phyloP scores from a whole-genome alignment of 2,329 filamentous ascomycete genomes.

The Ophiocordyceps camponoti-saundersi region DNA sequence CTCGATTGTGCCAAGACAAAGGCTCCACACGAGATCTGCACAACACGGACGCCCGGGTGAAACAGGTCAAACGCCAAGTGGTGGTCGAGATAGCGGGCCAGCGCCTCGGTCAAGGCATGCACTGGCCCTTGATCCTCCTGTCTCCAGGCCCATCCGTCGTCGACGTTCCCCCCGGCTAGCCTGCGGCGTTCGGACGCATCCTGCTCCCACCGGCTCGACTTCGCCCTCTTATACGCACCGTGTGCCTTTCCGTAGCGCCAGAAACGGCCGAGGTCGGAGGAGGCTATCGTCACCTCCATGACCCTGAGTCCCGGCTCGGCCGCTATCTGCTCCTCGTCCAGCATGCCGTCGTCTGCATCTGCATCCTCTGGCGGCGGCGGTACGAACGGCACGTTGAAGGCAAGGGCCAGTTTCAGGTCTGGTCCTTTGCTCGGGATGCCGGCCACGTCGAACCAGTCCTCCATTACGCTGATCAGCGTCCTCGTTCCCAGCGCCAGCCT shows the following conservation, averaged over 20 bases:
- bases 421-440: slow-evolving; percentile 16
- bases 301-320: slow-evolving; percentile 17
- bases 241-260: slow-evolving; percentile 18
- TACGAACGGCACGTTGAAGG: slow-evolving; percentile 25
- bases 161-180: slow-evolving; percentile 27
- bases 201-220: slow-evolving; percentile 10
- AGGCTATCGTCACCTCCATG: slow-evolving; percentile 34
- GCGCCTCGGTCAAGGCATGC: slow-evolving; percentile 29
- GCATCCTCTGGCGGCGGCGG: not conserved
- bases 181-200: slow-evolving; percentile 22
- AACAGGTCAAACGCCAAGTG: slow-evolving; percentile 38
- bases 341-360: slow-evolving; percentile 1
- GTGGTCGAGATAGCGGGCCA: slow-evolving; percentile 30
- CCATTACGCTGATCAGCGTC: slow-evolving; percentile 31
- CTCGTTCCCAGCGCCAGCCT: slow-evolving; percentile 31
- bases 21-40: slow-evolving; percentile 36
- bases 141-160: slow-evolving; percentile 37
- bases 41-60: slow-evolving; percentile 34
- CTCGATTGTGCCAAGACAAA: slow-evolving; percentile 36
- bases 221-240: not conserved
- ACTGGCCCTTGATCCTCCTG: slow-evolving; percentile 5
- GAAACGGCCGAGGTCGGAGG: slow-evolving; percentile 29
- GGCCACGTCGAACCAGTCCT: slow-evolving; percentile 28
- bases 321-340: slow-evolving; percentile 4
- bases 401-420: slow-evolving; percentile 33